Evolutionary conservation across 2,329 filamentous ascomycete genomes (phyloP).

Genomic region (Colletotrichum sp.): DNA sequence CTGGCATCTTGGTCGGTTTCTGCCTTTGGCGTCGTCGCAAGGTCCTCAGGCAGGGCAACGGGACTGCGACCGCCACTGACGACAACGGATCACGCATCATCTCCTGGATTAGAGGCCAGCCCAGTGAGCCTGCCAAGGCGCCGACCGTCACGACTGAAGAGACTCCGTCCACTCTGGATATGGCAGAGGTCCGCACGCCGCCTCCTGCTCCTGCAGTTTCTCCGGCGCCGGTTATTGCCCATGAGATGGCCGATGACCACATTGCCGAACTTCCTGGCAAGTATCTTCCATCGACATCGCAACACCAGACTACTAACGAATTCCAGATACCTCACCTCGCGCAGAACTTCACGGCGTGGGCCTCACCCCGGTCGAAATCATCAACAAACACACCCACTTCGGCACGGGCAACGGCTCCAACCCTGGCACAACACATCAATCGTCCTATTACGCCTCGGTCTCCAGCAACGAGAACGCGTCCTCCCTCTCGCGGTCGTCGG

Average conservation of each 20-base stretch:
- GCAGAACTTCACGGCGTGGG: conserved; percentile 52
- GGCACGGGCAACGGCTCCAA: conserved; percentile 21
- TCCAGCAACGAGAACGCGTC: conserved; percentile 22
- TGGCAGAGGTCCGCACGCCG: conserved; percentile 36
- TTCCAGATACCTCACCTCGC: conserved; percentile 49
- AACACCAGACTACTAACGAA: too few relatives aligned
- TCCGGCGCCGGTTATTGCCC: conserved; percentile 3
- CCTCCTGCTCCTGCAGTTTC: conserved; percentile 16
- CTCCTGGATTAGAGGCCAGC: conserved; percentile 57
- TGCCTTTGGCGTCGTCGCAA: conserved; percentile 58
- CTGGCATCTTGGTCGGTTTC: conserved; percentile 53
- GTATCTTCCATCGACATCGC: conserved; percentile 9
- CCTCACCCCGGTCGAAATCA: conserved; percentile 43
- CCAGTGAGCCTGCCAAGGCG: conserved; percentile 42
- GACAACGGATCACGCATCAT: conserved; percentile 53
- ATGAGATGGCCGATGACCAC: conserved; percentile 49
- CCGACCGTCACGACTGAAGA: conserved; percentile 51
- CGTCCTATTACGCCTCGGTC: conserved; percentile 29
- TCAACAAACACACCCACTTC: conserved; percentile 38
- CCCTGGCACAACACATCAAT: conserved; percentile 31
- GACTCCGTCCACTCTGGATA: conserved; percentile 41
- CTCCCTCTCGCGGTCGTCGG: conserved; percentile 19
- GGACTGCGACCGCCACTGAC: conserved; percentile 46
- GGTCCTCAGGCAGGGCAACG: conserved; percentile 40
- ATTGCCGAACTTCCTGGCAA: conserved; percentile 55